Evolutionary conservation across 2,329 filamentous ascomycete species (phyloP).

Genomic region (Botryotinia calthae): DNA sequence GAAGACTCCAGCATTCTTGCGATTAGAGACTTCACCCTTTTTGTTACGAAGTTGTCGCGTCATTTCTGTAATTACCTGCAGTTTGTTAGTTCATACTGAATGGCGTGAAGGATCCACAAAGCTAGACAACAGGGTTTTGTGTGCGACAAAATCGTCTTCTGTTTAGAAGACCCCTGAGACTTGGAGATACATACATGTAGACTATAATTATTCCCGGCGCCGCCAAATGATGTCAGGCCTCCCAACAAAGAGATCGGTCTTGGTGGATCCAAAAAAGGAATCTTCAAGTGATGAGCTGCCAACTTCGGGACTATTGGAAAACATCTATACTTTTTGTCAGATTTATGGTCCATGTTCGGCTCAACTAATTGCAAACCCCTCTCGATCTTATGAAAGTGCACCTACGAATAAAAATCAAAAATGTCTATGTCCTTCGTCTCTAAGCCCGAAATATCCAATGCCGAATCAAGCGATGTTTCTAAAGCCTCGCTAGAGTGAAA

Average conservation of each 20-base stretch:
- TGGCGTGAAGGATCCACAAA: neutral
- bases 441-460: slow-evolving; percentile 48
- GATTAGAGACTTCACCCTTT: slow-evolving; percentile 38
- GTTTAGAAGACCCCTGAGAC: neutral
- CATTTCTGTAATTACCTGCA: slow-evolving; percentile 53
- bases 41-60: slow-evolving; percentile 45
- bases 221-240: slow-evolving; percentile 66
- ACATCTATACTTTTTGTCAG: slow-evolving; percentile 46
- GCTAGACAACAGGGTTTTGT: neutral
- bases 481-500: slow-evolving; percentile 59
- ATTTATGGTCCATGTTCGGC: neutral
- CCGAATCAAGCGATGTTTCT: slow-evolving; percentile 54
- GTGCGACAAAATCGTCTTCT: too few species aligned
- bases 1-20: slow-evolving; percentile 38
- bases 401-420: slow-evolving; percentile 61
- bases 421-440: slow-evolving; percentile 54
- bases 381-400: neutral
- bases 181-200: slow-evolving; percentile 54
- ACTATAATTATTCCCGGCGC: slow-evolving; percentile 69
- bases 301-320: slow-evolving; percentile 70
- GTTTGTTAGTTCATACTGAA: neutral
- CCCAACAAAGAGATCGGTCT: slow-evolving; percentile 62
- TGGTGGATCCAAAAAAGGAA: slow-evolving; percentile 46
- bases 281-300: slow-evolving; percentile 57
- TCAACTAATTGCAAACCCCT: accelerated